phyloP scores from a whole-genome alignment of 2,329 filamentous ascomycete species.

The Rhynchosporium agropyri region DNA sequence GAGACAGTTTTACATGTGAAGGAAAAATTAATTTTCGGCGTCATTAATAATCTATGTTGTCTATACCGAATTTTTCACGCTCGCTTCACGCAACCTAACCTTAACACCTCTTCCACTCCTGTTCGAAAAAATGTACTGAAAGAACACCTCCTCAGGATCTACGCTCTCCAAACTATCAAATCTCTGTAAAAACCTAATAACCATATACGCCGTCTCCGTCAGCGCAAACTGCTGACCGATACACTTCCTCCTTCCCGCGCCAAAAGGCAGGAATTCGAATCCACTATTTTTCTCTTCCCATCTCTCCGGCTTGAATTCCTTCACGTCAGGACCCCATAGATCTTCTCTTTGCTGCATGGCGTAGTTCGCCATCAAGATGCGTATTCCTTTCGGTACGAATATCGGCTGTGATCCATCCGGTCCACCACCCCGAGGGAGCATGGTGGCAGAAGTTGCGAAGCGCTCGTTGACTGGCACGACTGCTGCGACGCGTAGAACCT shows the following conservation, averaged over 20 bases:
- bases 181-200: slow-evolving; percentile 42
- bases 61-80: no score
- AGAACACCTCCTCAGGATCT: slow-evolving; percentile 21
- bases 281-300: slow-evolving; percentile 41
- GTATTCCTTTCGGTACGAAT: slow-evolving; percentile 32
- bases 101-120: no score
- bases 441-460: slow-evolving; percentile 48
- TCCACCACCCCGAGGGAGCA: slow-evolving; percentile 43
- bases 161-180: slow-evolving; percentile 40
- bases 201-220: slow-evolving; percentile 43
- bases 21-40: no score
- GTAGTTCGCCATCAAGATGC: slow-evolving; percentile 28
- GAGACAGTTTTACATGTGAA: no score
- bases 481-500: slow-evolving; percentile 56
- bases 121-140: no score
- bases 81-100: no score
- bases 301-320: slow-evolving; percentile 47
- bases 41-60: no score
- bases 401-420: slow-evolving; percentile 39
- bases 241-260: slow-evolving; percentile 44
- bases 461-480: slow-evolving; percentile 56
- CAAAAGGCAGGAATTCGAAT: slow-evolving; percentile 43
- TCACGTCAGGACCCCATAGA: slow-evolving; percentile 45
- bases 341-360: slow-evolving; percentile 46
- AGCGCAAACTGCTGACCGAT: slow-evolving; percentile 45